A percentile compares a stretch with the other conserved stretches of the same genome.
phyloP scores from a whole-genome alignment of 352 stramenopile species.

The Poterioochromonas sp. region DNA sequence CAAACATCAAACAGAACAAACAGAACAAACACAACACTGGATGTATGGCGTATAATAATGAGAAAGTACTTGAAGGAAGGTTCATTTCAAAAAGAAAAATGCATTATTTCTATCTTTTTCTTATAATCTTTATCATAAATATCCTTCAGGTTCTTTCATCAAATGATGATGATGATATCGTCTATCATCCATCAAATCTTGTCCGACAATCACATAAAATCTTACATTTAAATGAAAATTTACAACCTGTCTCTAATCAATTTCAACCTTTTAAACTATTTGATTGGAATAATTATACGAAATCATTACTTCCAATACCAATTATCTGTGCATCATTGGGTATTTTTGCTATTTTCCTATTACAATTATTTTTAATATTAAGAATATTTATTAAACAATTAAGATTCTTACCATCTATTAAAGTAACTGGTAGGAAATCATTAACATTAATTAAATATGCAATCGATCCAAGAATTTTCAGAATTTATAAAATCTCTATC shows the following conservation, averaged over 20 bases:
- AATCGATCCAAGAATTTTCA: neutral
- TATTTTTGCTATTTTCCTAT: neutral
- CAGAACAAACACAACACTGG: too few species aligned
- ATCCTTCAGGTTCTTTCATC: too few species aligned
- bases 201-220: neutral
- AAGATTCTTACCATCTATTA: neutral
- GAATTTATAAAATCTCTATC: neutral
- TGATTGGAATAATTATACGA: neutral
- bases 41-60: too few species aligned
- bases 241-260: neutral
- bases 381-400: neutral
- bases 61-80: too few species aligned
- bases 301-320: neutral
- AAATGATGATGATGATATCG: neutral
- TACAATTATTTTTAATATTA: neutral
- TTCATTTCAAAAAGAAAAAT: too few species aligned
- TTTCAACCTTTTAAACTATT: neutral
- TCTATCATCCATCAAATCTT: neutral
- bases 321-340: neutral
- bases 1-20: too few species aligned
- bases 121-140: too few species aligned
- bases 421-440: too few species aligned
- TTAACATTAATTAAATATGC: neutral
- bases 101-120: too few species aligned
- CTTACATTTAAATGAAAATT: neutral